Conservation (phyloP, 2,329 filamentous ascomycete species). For the Botrytis paeoniae region DNA sequence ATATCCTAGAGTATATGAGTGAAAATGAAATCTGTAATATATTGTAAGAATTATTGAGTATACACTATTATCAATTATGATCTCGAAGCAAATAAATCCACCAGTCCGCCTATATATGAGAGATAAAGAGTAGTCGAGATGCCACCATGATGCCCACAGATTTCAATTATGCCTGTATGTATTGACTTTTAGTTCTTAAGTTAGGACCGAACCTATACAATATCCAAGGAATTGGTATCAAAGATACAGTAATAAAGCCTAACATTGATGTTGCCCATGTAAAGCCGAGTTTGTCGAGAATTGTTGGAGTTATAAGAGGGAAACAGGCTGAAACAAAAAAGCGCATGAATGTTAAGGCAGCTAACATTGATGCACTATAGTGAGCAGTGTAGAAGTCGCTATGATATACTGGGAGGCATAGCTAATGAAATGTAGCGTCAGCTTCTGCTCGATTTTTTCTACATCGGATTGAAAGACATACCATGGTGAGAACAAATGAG, state of each 20-base stretch:
- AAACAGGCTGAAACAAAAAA: conserved; percentile 34
- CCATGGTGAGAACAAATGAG: conserved; percentile 58
- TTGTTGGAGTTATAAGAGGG: conserved; percentile 46
- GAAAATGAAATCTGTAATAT: not conserved
- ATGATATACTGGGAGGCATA: conserved; percentile 15
- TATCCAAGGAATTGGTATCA: conserved; percentile 46
- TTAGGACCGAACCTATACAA: conserved; percentile 42
- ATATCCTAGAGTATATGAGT: not conserved
- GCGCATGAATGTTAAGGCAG: conserved; percentile 19
- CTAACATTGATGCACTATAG: conserved; percentile 16
- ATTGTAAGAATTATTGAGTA: not conserved
- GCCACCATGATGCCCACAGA: fast-evolving
- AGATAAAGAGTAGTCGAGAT: not conserved
- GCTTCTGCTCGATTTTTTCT: not conserved
- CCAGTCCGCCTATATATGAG: not conserved
- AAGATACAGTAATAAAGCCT: conserved; percentile 42
- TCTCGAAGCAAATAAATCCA: not conserved
- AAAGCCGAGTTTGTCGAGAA: conserved; percentile 42
- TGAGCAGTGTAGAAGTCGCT: conserved; percentile 14
- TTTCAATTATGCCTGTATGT: conserved; percentile 21
- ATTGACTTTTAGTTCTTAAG: conserved; percentile 38
- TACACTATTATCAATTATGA: not conserved
- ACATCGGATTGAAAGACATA: conserved; percentile 34
- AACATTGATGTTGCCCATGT: conserved; percentile 45
- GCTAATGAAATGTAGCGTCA: not conserved